Percentiles rank a stretch among this genome's conserved stretches.
phyloP scores from a whole-genome alignment of 2,329 filamentous ascomycete genomes.

The Hirsutella minnesotensis region DNA sequence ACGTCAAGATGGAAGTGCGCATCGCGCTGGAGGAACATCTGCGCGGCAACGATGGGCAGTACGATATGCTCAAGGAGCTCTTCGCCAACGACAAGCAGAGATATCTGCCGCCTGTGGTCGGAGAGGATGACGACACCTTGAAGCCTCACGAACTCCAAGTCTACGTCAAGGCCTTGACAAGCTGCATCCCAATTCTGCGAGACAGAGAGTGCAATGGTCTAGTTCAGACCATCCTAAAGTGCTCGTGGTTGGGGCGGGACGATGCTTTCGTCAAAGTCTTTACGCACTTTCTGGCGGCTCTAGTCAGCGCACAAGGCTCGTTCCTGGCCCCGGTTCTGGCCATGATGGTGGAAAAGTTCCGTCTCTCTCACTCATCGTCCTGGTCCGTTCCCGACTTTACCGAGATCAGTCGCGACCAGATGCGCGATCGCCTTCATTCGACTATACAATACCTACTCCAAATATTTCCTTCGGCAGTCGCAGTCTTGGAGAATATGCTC shows the following conservation, averaged over 20 bases:
- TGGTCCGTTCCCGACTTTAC: conserved; percentile 41
- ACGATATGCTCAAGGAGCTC: conserved; percentile 48
- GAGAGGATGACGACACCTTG: conserved; percentile 35
- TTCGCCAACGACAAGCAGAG: conserved; percentile 38
- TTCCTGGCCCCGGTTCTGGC: conserved; percentile 64
- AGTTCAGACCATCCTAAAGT: conserved; percentile 45
- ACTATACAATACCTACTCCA: conserved; percentile 65
- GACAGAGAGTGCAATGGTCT: conserved; percentile 47
- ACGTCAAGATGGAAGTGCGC: conserved; percentile 42
- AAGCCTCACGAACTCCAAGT: conserved; percentile 44
- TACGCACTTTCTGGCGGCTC: conserved; percentile 52
- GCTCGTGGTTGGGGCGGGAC: conserved; percentile 54
- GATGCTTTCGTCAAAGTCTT: conserved; percentile 56
- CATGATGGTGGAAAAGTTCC: conserved; percentile 73
- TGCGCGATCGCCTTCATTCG: conserved; percentile 64
- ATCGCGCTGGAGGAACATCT: conserved; percentile 45
- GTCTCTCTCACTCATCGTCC: conserved; percentile 33
- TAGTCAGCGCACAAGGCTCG: conserved; percentile 73
- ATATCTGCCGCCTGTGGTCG: conserved; percentile 24
- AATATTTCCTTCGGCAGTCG: conserved; percentile 69
- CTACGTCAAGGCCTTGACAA: conserved; percentile 52
- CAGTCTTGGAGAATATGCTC: conserved; percentile 56
- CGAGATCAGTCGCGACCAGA: conserved; percentile 48
- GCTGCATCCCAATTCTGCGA: conserved; percentile 46
- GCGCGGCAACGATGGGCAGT: conserved; percentile 45